phyloP scores from a whole-genome alignment of 768 basidiomycete genomes.

The Pleurotus pulmonarius region DNA sequence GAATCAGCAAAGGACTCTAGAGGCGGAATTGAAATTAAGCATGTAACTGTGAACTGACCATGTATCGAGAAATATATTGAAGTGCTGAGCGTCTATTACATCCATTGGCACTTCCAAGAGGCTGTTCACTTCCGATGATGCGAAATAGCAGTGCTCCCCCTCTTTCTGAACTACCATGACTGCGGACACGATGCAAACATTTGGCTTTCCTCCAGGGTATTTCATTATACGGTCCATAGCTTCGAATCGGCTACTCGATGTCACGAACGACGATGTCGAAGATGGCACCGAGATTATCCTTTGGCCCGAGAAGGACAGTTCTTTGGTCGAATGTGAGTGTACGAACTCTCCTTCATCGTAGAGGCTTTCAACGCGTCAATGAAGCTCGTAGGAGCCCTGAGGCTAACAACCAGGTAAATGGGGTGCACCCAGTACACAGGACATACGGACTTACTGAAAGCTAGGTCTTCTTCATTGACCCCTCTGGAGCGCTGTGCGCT shows the following conservation, averaged over 20 bases:
- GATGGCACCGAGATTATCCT: slow-evolving; percentile 64
- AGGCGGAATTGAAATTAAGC: too few relatives aligned
- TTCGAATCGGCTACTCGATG: slow-evolving; percentile 53
- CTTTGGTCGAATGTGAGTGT: slow-evolving; percentile 69
- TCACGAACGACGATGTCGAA: slow-evolving; percentile 45
- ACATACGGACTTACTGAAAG: background rate
- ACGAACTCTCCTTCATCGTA: background rate
- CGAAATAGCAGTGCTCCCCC: background rate
- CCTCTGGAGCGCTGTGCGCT: slow-evolving; percentile 72
- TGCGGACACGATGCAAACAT: slow-evolving; percentile 23
- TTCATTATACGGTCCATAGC: slow-evolving; percentile 59
- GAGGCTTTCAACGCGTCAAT: background rate
- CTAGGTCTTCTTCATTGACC: slow-evolving; percentile 84
- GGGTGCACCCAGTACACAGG: background rate
- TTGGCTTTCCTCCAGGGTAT: slow-evolving; percentile 54
- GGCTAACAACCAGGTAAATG: slow-evolving; percentile 67
- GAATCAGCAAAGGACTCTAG: too few relatives aligned
- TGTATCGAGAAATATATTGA: background rate
- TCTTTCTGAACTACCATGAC: slow-evolving; percentile 16
- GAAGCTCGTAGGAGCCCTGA: slow-evolving; percentile 65
- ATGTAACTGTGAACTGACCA: background rate
- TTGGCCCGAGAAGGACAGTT: slow-evolving; percentile 71
- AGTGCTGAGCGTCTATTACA: background rate
- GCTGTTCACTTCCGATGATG: background rate
- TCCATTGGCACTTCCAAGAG: background rate